Base-by-base conservation (phyloP, 306 rosid species). In the Fragaria nilgerrensis region DNA sequence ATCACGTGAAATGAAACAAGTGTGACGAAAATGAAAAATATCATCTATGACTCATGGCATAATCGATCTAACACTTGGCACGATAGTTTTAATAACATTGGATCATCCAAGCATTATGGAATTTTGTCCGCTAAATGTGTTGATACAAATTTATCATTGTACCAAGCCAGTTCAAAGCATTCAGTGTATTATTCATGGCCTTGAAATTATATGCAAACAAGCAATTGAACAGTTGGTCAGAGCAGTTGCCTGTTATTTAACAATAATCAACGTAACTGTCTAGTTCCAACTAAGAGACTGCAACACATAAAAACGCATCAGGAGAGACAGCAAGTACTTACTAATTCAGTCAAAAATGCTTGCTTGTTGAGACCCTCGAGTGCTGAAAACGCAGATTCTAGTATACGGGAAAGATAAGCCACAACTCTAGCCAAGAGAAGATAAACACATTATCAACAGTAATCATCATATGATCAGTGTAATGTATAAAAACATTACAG, bases 351-450 rank as follows among this genome's bases (percentile, higher is more conserved):
- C 75, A 96, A 82, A 83, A 92, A 96, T n/a, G 97, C 98, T 88
- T 96, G 99, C 68, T 96, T 92, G 89, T 96, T 96, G 62, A 92
- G 97, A 78, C 98, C 98, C 80, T 93, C 99, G 34, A 96, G 88
- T 27, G 99, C 97, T 41, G 98, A 87, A 85, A 92, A 96, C 36
- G 97, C 97, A 77, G 98, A 92, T 84, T 96, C 99, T 73, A 93
- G 87, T 79, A 96, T 97, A 44, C 98, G 99, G 67, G 99, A 96
- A 76, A 96, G 98, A 87, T 96, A 96, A 14, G 94, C 97, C 76
- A 96, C 98, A 83, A 96, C 99, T 83, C 99, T 96, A 79, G 82
- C 77, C 75, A 82, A 77, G 23, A 69, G 75, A 80, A 76, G 37
- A 78, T 56, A 80, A 70, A 49, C 43, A 62, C 66, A 74, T 80